Percentiles rank a stretch among this genome's conserved stretches.
Conservation (phyloP, 2,329 filamentous ascomycete genomes). For the Aureobasidium uvarum region DNA sequence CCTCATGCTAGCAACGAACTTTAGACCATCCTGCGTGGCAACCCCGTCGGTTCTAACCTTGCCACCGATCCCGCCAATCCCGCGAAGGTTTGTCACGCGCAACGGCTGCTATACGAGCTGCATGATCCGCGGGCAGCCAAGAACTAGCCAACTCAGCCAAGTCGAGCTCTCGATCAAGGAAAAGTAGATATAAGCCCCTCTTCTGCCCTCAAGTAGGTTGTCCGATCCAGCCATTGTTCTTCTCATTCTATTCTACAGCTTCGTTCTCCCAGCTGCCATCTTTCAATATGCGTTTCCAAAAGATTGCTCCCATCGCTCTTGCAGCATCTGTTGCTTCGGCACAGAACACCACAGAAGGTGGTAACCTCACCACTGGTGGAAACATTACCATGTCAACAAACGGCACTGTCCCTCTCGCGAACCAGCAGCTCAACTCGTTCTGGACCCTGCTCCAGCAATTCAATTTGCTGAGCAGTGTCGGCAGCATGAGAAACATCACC, state of each 20-base stretch:
- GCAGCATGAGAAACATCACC: slow-evolving; percentile 52
- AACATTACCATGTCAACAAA: not conserved
- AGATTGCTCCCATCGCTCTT: slow-evolving; percentile 19
- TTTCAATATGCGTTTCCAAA: slow-evolving; percentile 21
- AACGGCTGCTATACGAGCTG: slow-evolving; percentile 6
- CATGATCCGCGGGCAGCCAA: slow-evolving; percentile 23
- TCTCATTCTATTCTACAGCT: not conserved
- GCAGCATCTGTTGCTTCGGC: slow-evolving; percentile 22
- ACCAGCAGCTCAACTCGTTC: slow-evolving; percentile 22
- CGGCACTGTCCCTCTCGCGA: slow-evolving; percentile 5
- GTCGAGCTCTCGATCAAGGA: slow-evolving; percentile 9
- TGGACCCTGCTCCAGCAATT: slow-evolving; percentile 13
- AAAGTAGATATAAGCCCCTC: slow-evolving; percentile 22
- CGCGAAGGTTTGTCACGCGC: slow-evolving; percentile 16
- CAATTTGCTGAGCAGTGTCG: not conserved
- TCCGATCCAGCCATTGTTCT: not conserved
- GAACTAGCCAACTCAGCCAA: slow-evolving; percentile 20
- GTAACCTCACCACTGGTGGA: slow-evolving; percentile 21
- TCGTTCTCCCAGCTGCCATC: not conserved
- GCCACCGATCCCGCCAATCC: slow-evolving; percentile 11
- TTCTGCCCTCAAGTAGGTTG: not conserved
- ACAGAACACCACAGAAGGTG: slow-evolving; percentile 18
- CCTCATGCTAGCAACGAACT: not conserved
- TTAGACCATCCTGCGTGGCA: not conserved
- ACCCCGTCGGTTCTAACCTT: not conserved